Evolutionary conservation across 2,329 filamentous ascomycete species (phyloP).

Genomic region (Chaetomium olivaceum): DNA sequence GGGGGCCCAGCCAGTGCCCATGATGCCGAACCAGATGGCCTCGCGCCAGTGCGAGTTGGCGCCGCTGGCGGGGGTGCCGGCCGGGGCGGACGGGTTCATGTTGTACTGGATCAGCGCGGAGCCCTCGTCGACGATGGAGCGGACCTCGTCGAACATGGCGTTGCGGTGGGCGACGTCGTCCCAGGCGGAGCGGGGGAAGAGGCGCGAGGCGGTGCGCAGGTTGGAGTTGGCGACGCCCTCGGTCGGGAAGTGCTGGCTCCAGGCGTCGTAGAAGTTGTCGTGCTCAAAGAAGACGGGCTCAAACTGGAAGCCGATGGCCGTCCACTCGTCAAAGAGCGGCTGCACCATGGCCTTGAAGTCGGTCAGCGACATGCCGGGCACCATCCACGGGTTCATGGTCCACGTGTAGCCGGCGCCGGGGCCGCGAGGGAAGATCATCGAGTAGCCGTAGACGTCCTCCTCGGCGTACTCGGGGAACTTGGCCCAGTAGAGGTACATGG

Average conservation of each 20-base stretch:
- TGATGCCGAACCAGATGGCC: constrained; percentile 42
- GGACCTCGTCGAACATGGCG: constrained; percentile 39
- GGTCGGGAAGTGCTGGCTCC: constrained; percentile 38
- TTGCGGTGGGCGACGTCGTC: constrained; percentile 27
- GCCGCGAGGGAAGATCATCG: constrained; percentile 30
- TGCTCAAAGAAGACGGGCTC: constrained; percentile 28
- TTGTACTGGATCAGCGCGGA: constrained; percentile 45
- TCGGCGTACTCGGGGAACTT: constrained; percentile 36
- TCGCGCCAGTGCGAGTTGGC: constrained; percentile 53
- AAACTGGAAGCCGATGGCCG: constrained; percentile 31
- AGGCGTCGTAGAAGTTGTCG: constrained; percentile 30
- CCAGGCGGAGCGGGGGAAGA: constrained; percentile 28
- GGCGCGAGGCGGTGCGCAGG: constrained; percentile 30
- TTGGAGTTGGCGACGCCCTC: constrained; percentile 44
- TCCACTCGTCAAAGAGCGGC: constrained; percentile 34
- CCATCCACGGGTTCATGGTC: constrained; percentile 35
- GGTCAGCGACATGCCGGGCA: constrained; percentile 28
- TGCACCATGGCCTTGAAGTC: constrained; percentile 30
- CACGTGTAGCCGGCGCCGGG: constrained; percentile 31
- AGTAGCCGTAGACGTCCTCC: constrained; percentile 38
- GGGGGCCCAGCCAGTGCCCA: constrained; percentile 33
- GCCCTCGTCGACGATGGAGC: constrained; percentile 43
- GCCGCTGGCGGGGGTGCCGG: constrained; percentile 41
- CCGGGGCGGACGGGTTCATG: constrained; percentile 37
- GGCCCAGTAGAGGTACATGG: constrained; percentile 35